Base-by-base conservation (phyloP, 2,329 filamentous ascomycete genomes). In the Dendryphion nanum region DNA sequence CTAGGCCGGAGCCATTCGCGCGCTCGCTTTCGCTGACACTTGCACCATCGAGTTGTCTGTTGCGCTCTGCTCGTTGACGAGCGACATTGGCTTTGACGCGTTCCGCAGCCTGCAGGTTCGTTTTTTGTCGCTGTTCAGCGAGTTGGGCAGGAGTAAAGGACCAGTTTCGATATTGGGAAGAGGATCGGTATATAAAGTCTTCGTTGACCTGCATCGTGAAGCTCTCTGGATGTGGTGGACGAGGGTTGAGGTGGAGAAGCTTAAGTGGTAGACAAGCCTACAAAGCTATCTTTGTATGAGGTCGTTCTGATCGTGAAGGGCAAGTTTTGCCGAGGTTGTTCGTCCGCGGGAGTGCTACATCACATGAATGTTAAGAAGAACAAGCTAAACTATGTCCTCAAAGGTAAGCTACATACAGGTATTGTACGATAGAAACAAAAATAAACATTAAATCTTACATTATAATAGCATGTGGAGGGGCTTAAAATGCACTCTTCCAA, bases 131-230 rank as follows among this genome's bases (percentile, higher is more conserved):
- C 17, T 91, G 77, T 2, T 82, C 76, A 33, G 77, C 74, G 4
- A 98, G 79, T 26, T 83, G 80, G 3, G 81, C 68, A 3, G 83
- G 79, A 0, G 89, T 88, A 68, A 91, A 97, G 8, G 90, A 95
- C 93, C 93, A 98, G 41, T 94, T 76, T 30, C 86, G 81, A 63
- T 82, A 97, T 67, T 98, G 93, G 32, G 88, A 91, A 0, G 91
- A 95, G 35, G 86, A 79, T 20, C 89, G 83, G 69, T 97, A 98
- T 38, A 90, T 77, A 51, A 88, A 86, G 68, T 98, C 93, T 76
- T 98, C 93, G 45, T 82, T 86, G 80, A 94, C 53, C 45, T 58
- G 60, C 63, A 67, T 67, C 21, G 41, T 33, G 44, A 26, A 28
- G 13, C 21, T 12, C 16, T 7, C 14, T 38, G 15, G 21, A n/a